Conservation (phyloP, 495 filamentous ascomycete genomes). For the Talaromyces liani region DNA sequence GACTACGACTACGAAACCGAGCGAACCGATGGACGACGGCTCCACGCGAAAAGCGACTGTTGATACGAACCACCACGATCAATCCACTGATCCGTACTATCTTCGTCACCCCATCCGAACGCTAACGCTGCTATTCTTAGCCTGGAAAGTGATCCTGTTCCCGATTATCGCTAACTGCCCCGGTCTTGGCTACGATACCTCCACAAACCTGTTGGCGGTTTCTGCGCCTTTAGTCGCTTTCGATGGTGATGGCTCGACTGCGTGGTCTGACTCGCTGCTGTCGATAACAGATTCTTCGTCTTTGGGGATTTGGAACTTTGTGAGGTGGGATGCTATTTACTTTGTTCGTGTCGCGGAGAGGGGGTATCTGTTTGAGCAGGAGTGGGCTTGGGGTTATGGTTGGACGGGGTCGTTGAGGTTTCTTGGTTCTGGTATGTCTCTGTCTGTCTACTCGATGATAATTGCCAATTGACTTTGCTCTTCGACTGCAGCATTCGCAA, state of each 20-base stretch:
- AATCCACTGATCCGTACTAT: background rate
- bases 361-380: conserved; percentile 85
- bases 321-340: conserved; percentile 91
- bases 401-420: conserved; percentile 46
- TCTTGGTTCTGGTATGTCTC: conserved; percentile 38
- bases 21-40: background rate
- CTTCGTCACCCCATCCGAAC: conserved; percentile 26
- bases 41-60: background rate
- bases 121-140: conserved; percentile 29
- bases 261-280: background rate
- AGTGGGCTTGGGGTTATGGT: conserved; percentile 86
- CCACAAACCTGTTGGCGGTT: conserved; percentile 53
- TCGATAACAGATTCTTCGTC: conserved; percentile 9
- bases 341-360: conserved; percentile 60
- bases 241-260: background rate
- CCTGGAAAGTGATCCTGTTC: conserved; percentile 73
- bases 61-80: background rate
- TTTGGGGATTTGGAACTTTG: conserved; percentile 43
- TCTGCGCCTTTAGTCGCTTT: background rate
- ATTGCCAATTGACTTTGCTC: background rate
- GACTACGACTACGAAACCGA: background rate
- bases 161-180: conserved; percentile 55
- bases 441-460: background rate
- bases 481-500: conserved; percentile 17
- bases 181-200: conserved; percentile 83